These are phyloP conservation scores for Sanguinoderma infundibulare DNA, from an alignment of 1,284 basidiomycete genomes.

Conservation along the genomic window DNA sequence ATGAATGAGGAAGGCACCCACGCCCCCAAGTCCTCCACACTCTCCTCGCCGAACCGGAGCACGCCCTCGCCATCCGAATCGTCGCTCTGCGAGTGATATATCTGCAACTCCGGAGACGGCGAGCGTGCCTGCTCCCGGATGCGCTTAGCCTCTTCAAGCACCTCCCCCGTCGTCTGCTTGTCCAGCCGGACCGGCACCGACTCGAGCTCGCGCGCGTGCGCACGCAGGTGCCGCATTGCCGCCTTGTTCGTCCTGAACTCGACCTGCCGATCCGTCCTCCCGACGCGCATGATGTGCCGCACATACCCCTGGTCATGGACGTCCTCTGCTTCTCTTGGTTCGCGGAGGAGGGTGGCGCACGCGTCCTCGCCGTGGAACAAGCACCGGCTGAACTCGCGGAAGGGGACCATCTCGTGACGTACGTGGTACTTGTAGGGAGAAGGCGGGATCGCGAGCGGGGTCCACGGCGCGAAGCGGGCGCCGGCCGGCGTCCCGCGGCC, in stretches of 20 bases:
- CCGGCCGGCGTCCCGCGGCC: neutral
- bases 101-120: neutral
- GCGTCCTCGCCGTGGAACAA: neutral
- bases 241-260: neutral
- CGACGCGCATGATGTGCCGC: neutral
- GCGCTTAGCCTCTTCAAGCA: neutral
- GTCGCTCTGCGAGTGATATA: too few relatives aligned
- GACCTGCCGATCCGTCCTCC: neutral
- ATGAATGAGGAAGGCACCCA: too few relatives aligned
- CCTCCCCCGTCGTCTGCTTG: neutral
- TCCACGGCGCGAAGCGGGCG: neutral
- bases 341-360: neutral
- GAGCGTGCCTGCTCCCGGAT: neutral
- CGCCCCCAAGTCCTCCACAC: too few relatives aligned
- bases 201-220: neutral
- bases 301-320: neutral
- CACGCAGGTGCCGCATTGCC: neutral
- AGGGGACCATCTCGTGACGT: neutral
- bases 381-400: neutral
- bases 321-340: too few relatives aligned
- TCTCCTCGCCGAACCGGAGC: too few relatives aligned
- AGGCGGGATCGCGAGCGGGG: neutral
- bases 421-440: neutral
- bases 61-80: too few relatives aligned
- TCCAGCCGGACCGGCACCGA: neutral